These are phyloP conservation scores for Plasmodium billcollinsi DNA, from an alignment of 169 alveolate species.

Conservation along the genomic window DNA sequence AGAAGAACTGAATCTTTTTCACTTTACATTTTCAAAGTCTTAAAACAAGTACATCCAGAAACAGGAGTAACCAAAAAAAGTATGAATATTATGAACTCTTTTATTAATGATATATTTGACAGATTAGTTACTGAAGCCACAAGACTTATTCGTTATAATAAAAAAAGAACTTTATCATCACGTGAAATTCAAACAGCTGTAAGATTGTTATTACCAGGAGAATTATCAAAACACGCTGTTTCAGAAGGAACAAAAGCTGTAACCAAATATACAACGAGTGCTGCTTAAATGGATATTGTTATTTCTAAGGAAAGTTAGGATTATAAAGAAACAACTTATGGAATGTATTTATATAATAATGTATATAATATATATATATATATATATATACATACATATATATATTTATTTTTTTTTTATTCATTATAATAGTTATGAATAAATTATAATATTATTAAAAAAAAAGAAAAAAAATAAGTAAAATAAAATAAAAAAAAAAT, in stretches of 20 bases:
- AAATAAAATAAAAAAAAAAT: neutral
- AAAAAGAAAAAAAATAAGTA: neutral
- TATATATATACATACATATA: slow-evolving; percentile 12
- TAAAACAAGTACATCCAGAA: slow-evolving; percentile 99
- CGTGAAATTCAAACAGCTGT: slow-evolving; percentile 99
- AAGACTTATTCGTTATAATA: slow-evolving; percentile 97
- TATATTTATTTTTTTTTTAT: neutral
- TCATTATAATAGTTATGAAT: slow-evolving; percentile 2
- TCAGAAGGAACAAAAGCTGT: slow-evolving; percentile 99
- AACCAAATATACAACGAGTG: slow-evolving; percentile 96
- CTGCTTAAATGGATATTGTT: slow-evolving; percentile 79
- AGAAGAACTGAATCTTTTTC: slow-evolving; percentile 97
- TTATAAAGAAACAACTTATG: too few species aligned
- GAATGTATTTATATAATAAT: neutral
- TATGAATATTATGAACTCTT: slow-evolving; percentile 99
- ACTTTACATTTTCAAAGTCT: slow-evolving; percentile 98
- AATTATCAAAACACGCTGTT: slow-evolving; percentile 99
- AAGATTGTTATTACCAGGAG: slow-evolving; percentile 99
- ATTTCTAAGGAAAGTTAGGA: too few species aligned
- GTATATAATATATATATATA: slow-evolving; percentile 17
- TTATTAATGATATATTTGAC: slow-evolving; percentile 97
- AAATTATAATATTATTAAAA: slow-evolving; percentile 10
- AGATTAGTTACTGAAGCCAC: slow-evolving; percentile 97
- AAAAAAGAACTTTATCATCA: slow-evolving; percentile 97
- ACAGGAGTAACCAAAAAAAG: slow-evolving; percentile 98